Base-by-base conservation (phyloP, 2,329 filamentous ascomycete genomes). In the Boeremia exigua region DNA sequence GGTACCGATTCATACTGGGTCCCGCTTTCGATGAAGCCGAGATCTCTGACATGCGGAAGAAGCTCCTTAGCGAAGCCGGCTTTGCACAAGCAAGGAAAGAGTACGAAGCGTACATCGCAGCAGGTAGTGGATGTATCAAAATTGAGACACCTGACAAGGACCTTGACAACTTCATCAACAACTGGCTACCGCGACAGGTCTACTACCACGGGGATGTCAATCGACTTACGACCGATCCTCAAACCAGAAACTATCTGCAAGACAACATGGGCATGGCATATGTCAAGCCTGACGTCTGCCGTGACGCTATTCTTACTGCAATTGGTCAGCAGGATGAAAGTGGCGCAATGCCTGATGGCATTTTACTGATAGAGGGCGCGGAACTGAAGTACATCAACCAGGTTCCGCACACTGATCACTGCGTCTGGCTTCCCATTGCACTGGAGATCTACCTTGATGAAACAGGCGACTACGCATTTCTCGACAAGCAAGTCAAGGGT, bases 251-350 rank as follows among this genome's bases (percentile, higher is more conserved):
- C 63, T 86, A 84, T 61, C 70, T 86, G 3, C 83, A 86, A 64
- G 83, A 86, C 69, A 84, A 84, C 68, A 85, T 86, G 83, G 83
- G 83, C 52, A 86, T 86, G 83, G 80, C 78, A 44, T 85, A 80
- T 69, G 82, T 85, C 71, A 79, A 80, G 55, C 82, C 83, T 0
- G 67, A 75, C 3, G 79, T 82, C 1, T 75, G 82, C 17, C 80
- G 82, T 4, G 71, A 74, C 28, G 79, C 82, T 6, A 78, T 86
- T 53, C 43, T 83, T 36, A 81, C 69, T 1, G 78, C 82, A 0
- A 74, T 85, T 2, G 75, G 78, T 0, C 83, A 86, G 60, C 83
- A 86, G 62, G 81, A 84, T 60, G 67, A 77, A 12, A 81, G 74
- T 19, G 83, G 83, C n/a, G 77, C 82, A 14, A 84, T 85, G 82